Base-by-base conservation (phyloP, 495 filamentous ascomycete genomes). In the Penicillium soppii region DNA sequence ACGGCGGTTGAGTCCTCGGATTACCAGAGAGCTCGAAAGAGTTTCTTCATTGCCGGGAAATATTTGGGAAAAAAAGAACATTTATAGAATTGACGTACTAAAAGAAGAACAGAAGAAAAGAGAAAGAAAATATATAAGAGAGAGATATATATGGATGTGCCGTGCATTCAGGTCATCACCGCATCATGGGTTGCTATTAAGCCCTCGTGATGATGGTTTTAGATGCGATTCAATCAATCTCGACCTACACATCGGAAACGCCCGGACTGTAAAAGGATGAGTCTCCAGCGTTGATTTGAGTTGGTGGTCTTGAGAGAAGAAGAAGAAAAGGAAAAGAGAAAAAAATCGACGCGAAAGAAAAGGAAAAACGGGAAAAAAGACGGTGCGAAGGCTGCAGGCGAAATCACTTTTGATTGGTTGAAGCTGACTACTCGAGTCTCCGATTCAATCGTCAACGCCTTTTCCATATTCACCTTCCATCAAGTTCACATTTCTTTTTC, bases 161-260 rank as follows among this genome's bases (percentile, higher is more conserved):
- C 87, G 81, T 75, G 29, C 84, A 86, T 79, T 87, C 81, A 96
- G 92, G 92, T 97, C 92, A 91, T 96, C 92, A 91, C 70, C 90
- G 84, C 78, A 84, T 97, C 92, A 92, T 97, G 92, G 90, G 71
- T 79, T 85, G 86, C 90, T 74, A 66, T 63, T 80, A 75, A 86
- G 85, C 89, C 88, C 92, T 97, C 92, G 88, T 90, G 87, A 90
- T 84, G 84, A 97, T 91, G 92, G 92, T 97, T 97, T 97, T 97
- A 90, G 81, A 90, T 85, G 88, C 83, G 87, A 82, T 62, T 58
- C 36, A 61, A 72, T 74, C 77, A 64, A 70, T 92, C 89, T 92
- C 75, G 88, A 89, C 92, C 80, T 84, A 89, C 85, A 69, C 82
- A 88, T 88, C 85, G 86, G 87, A 91, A 77, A 89, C 83, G 84